Evolutionary conservation across 208 protist species (phyloP), one percentile per base, ranked within the genome.

Genomic region (Trypanosoma scelopori): DNA sequence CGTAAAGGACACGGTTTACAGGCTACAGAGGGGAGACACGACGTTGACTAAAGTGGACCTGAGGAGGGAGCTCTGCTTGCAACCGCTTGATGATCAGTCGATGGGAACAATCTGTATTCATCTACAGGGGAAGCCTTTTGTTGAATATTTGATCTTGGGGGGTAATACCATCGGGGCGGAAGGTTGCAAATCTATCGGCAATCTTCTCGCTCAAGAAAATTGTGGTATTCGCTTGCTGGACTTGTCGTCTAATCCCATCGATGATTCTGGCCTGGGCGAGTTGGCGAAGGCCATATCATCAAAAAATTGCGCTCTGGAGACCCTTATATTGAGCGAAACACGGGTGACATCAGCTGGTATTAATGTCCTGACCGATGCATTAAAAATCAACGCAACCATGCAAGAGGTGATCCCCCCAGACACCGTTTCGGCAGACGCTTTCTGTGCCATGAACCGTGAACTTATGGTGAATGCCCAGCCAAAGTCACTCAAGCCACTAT

Each of bases 391-490:
- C 69, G 27, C 62, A n/a, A 47, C 69, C 22, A 49, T 83, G 59
- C 22, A 46, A 41, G 52, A 55, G 11, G 66, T 89, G 16, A n/a
- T 74, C 15, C 28, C 84, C 13, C 65, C 79, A 13, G 74, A 84
- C 3, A 45, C 74, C 16, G 55, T 85, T 53, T 65, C 58, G 13
- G 66, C 71, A 15, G 74, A 66, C 3, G 60, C 46, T 9, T 55
- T 69, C 5, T 62, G 57, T 25, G 39, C 62, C 20, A 61, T 94
- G 51, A 74, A 74, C 30, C 81, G 77, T 12, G 72, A 85, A 60
- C 57, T 96, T 25, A 65, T 81, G 46, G 63, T 94, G 16, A 96
- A 96, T 69, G 68, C 55, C 32, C 82, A 92, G 55, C 77, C 84
- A 32, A 20, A 51, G 2, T 66, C 64, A 0, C 71, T 96, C 12